Evolutionary conservation across 2,329 filamentous ascomycete genomes (phyloP).

Genomic region (Penicillium paneum): DNA sequence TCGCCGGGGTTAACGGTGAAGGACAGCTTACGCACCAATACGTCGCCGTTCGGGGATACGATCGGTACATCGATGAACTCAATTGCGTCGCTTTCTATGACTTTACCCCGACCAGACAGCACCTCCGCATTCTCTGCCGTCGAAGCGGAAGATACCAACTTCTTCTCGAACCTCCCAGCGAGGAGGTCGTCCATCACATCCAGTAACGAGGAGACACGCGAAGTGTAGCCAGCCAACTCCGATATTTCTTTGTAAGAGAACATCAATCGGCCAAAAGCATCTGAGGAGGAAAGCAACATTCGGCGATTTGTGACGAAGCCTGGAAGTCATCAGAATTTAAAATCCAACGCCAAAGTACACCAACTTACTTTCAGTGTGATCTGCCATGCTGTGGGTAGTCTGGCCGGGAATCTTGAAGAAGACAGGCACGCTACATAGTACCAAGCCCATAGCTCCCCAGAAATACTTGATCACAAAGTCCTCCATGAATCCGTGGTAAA

Average conservation of each 20-base stretch:
- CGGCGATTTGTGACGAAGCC: conserved; percentile 91
- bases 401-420: conserved; percentile 88
- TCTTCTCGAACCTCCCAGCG: conserved; percentile 90
- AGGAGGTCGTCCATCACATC: conserved; percentile 94
- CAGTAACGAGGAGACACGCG: conserved; percentile 81
- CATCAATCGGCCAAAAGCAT: conserved; percentile 94
- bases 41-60: conserved; percentile 92
- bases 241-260: conserved; percentile 98
- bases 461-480: conserved; percentile 99
- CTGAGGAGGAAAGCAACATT: conserved; percentile 87
- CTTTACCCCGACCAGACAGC: conserved; percentile 73
- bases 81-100: conserved; percentile 79
- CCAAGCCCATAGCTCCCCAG: conserved; percentile 88
- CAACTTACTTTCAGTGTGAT: conserved; percentile 57
- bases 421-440: conserved; percentile 91
- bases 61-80: conserved; percentile 88
- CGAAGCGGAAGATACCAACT: conserved; percentile 82
- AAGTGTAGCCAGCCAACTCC: conserved; percentile 92
- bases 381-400: conserved; percentile 49
- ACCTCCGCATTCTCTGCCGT: conserved; percentile 79
- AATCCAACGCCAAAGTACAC: background rate
- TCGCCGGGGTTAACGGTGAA: conserved; percentile 84
- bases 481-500: conserved; percentile 99
- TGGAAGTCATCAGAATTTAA: conserved; percentile 19
- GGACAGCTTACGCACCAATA: conserved; percentile 78